phyloP scores from a whole-genome alignment of 2,329 filamentous ascomycete species.

The Hysterium pulicare region DNA sequence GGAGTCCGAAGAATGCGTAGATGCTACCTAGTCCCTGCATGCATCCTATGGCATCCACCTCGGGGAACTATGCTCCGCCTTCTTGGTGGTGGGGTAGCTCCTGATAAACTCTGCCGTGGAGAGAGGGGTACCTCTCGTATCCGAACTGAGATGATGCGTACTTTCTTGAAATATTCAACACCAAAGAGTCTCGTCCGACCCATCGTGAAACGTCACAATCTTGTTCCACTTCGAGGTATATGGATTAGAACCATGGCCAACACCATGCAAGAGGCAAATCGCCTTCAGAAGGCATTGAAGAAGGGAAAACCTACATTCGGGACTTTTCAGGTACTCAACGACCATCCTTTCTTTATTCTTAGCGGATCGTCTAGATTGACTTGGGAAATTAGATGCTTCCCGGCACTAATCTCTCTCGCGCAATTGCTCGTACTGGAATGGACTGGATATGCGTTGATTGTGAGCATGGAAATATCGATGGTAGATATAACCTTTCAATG shows the following conservation, averaged over 20 bases:
- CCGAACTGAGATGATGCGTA: no score
- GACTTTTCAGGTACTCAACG: slow-evolving; percentile 54
- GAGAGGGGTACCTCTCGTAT: no score
- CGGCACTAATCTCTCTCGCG: slow-evolving; percentile 52
- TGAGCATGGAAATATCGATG: slow-evolving; percentile 57
- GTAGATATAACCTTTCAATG: slow-evolving; percentile 23
- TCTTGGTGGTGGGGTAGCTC: slow-evolving; percentile 10
- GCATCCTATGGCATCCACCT: no score
- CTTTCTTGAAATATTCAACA: no score
- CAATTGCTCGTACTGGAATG: slow-evolving; percentile 51
- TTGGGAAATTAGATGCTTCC: slow-evolving; percentile 43
- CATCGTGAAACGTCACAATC: no score
- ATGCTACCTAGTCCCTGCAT: no score
- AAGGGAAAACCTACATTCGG: slow-evolving; percentile 51
- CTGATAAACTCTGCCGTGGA: no score
- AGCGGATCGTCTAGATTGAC: neutral
- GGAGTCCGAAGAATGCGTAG: neutral
- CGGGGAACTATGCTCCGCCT: neutral
- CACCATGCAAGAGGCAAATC: slow-evolving; percentile 53
- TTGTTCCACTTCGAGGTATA: neutral
- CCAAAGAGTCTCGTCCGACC: no score
- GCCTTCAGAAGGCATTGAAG: slow-evolving; percentile 50
- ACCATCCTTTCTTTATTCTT: slow-evolving; percentile 1
- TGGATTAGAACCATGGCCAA: slow-evolving; percentile 28
- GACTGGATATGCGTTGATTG: slow-evolving; percentile 56